Evolutionary conservation across 352 stramenopile species (phyloP).

Genomic region (Pythium insidiosum): DNA sequence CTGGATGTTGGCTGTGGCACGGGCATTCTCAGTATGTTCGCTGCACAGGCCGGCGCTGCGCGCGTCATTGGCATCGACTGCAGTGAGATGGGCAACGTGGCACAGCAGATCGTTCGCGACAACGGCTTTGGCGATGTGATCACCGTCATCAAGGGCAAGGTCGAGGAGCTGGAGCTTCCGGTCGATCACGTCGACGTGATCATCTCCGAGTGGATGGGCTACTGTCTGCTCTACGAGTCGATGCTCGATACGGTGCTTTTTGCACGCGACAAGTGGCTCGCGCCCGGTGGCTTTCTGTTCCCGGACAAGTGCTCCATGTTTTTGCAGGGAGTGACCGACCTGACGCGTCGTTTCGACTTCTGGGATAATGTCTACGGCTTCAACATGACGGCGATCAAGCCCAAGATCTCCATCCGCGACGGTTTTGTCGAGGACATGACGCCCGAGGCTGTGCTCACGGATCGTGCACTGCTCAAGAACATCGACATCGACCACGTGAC

Average conservation of each 20-base stretch:
- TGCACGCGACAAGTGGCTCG: constrained; percentile 95
- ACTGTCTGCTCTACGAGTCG: constrained; percentile 96
- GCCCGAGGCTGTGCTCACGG: constrained; percentile 82
- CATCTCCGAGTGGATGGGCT: constrained; percentile 98
- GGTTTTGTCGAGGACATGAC: constrained; percentile 95
- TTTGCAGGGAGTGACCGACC: constrained; percentile 76
- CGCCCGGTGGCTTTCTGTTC: constrained; percentile 91
- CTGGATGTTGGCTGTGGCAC: constrained; percentile 97
- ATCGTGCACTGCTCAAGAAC: constrained; percentile 73
- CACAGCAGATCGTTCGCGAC: constrained; percentile 89
- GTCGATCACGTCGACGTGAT: constrained; percentile 95
- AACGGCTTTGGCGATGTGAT: constrained; percentile 91
- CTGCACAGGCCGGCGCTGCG: constrained; percentile 81
- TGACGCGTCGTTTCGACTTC: constrained; percentile 72
- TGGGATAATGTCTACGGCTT: constrained; percentile 99
- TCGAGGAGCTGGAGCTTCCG: constrained; percentile 91
- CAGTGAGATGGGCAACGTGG: constrained; percentile 92
- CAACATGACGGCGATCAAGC: constrained; percentile 96
- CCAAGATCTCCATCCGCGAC: constrained; percentile 92
- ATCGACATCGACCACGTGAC: constrained; percentile 88
- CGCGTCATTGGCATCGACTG: constrained; percentile 95
- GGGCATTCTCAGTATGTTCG: constrained; percentile 97
- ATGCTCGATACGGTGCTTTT: constrained; percentile 98
- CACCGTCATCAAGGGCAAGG: constrained; percentile 94
- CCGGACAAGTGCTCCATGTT: constrained; percentile 97